These are phyloP conservation scores for Rhexocercosporidium sp. DNA, from an alignment of 2,329 filamentous ascomycete species.

Conservation along the genomic window DNA sequence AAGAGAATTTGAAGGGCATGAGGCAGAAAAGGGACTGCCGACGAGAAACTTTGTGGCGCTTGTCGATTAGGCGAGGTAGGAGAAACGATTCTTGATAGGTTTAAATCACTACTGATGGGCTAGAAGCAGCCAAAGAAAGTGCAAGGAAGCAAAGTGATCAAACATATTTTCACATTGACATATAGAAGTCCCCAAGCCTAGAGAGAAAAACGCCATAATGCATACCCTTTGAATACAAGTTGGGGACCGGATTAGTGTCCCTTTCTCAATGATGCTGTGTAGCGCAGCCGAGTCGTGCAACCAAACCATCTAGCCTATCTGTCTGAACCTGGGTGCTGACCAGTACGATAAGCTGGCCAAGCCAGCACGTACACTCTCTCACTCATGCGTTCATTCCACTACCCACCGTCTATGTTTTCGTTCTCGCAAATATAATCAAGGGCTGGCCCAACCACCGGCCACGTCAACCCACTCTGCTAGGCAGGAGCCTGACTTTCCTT, in stretches of 20 bases:
- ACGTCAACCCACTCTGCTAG: constrained; percentile 96
- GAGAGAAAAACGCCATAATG: constrained; percentile 34
- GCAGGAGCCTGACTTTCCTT: constrained; percentile 96
- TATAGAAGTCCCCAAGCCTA: constrained; percentile 27
- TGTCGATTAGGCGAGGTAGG: not conserved
- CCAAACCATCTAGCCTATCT: constrained; percentile 11
- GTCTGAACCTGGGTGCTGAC: not conserved
- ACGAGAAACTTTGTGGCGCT: not conserved
- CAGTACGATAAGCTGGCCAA: constrained; percentile 9
- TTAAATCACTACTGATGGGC: not conserved
- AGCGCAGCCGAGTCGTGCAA: constrained; percentile 9
- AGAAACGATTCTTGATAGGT: not conserved
- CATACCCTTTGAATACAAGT: constrained; percentile 32
- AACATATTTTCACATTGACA: constrained; percentile 35
- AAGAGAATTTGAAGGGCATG: too few species aligned
- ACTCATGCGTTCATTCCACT: not conserved
- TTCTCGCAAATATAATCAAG: constrained; percentile 34
- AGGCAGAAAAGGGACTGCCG: too few species aligned
- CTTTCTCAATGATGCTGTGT: constrained; percentile 6
- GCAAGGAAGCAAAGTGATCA: constrained; percentile 23
- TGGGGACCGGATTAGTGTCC: constrained; percentile 17
- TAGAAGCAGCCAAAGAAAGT: not conserved
- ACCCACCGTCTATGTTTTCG: constrained; percentile 4
- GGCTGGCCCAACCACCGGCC: constrained; percentile 83
- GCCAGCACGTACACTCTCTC: not conserved